Conservation (phyloP, 75 land plant species). For the Pinus tabuliformis region DNA sequence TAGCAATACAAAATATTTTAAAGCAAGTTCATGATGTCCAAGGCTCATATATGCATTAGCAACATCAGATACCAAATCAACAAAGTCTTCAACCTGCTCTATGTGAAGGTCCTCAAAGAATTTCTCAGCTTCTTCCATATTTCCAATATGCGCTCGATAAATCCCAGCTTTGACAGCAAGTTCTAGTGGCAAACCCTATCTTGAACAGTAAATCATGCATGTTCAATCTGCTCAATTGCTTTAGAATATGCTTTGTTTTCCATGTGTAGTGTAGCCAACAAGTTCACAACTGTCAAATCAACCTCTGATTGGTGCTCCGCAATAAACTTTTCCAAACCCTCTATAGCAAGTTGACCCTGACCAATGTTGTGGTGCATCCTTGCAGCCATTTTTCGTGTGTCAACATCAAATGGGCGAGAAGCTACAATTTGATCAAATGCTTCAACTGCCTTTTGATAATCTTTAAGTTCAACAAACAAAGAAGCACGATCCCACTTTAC, state of each 20-base stretch:
- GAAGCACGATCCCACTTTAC: constrained; percentile 66
- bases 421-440: constrained; percentile 63
- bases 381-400: constrained; percentile 69
- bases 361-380: constrained; percentile 71
- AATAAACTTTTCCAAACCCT: constrained; percentile 55
- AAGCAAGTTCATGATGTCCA: too few species aligned
- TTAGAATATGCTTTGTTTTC: constrained; percentile 39
- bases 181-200: constrained; percentile 45
- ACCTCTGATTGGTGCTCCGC: constrained; percentile 41
- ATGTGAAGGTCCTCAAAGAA: constrained; percentile 32
- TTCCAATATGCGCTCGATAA: constrained; percentile 72
- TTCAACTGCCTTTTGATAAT: constrained; percentile 74
- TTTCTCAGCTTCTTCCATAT: constrained; percentile 65
- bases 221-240: constrained; percentile 35
- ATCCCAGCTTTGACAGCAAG: constrained; percentile 74
- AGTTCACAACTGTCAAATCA: constrained; percentile 59
- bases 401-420: constrained; percentile 52
- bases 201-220: constrained; percentile 30
- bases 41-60: constrained; percentile 15
- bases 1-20: too few species aligned
- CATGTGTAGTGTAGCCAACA: constrained; percentile 61
- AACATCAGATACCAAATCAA: constrained; percentile 59
- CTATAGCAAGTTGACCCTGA: constrained; percentile 44
- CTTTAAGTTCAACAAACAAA: constrained; percentile 55
- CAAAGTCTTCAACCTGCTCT: constrained; percentile 35